A percentile compares a stretch with the other conserved stretches of the same genome.
Evolutionary conservation across 768 basidiomycete species (phyloP).

Genomic region (Saitozyma sp.): DNA sequence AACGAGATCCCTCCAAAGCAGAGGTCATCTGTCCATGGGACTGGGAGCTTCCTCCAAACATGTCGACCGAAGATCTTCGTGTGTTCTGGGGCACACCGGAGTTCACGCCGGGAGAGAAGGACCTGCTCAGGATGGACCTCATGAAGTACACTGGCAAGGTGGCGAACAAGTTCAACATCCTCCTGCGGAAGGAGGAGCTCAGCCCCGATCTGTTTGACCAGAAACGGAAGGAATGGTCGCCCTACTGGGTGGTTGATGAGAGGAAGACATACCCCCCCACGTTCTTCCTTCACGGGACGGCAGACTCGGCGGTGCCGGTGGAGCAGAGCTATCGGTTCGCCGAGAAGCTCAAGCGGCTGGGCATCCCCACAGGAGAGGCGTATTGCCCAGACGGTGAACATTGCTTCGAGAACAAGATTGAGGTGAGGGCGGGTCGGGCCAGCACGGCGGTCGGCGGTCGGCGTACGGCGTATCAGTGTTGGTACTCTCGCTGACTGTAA

Average conservation of each 20-base stretch:
- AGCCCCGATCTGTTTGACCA: constrained; percentile 1
- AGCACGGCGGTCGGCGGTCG: neutral
- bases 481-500: neutral
- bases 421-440: constrained; percentile 10
- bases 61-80: constrained; percentile 10
- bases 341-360: constrained; percentile 11
- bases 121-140: constrained; percentile 13
- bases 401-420: constrained; percentile 19
- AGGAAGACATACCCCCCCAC: constrained; percentile 19
- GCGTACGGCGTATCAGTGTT: neutral
- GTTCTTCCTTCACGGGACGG: constrained; percentile 21
- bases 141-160: constrained; percentile 1
- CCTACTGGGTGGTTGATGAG: constrained; percentile 7
- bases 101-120: constrained; percentile 7
- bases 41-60: constrained; percentile 14
- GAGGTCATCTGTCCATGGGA: constrained; percentile 4
- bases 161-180: neutral
- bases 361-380: constrained; percentile 1
- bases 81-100: constrained; percentile 17
- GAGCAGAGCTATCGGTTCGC: constrained; percentile 18
- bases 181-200: constrained; percentile 8
- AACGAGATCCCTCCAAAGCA: constrained; percentile 17
- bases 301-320: constrained; percentile 15
- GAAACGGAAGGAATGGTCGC: constrained; percentile 3
- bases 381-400: constrained; percentile 15